These are phyloP conservation scores for Chlamydomonas reinhardtii DNA, from an alignment of 163 green algal genomes.

Conservation along the genomic window DNA sequence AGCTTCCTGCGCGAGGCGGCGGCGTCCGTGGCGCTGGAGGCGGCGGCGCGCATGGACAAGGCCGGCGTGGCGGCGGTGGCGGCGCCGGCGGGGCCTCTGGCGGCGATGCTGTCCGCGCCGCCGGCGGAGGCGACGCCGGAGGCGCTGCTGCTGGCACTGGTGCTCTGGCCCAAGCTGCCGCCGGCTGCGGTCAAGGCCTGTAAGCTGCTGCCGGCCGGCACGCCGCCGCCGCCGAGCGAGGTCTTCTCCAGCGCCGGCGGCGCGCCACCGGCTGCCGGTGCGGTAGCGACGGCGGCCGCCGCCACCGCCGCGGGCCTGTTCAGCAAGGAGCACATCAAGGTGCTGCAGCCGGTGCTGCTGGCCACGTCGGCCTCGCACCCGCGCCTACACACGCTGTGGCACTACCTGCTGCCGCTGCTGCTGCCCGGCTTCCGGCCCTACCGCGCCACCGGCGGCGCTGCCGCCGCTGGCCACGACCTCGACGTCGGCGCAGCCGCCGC, in stretches of 20 bases:
- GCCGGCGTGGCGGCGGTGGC: constrained; percentile 11
- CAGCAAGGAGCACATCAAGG: constrained; percentile 57
- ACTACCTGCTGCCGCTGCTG: constrained; percentile 79
- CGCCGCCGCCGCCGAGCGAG: constrained; percentile 45
- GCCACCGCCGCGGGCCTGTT: constrained; percentile 69
- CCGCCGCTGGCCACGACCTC: neutral
- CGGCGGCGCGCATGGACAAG: constrained; percentile 11
- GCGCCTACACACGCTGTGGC: constrained; percentile 82
- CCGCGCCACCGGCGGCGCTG: neutral
- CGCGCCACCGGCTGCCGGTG: neutral
- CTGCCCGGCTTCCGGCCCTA: constrained; percentile 75
- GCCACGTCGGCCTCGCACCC: constrained; percentile 67
- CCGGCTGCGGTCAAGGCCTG: constrained; percentile 46
- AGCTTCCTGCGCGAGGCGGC: constrained; percentile 78
- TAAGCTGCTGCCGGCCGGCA: constrained; percentile 67
- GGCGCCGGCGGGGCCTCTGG: constrained; percentile 1
- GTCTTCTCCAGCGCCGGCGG: constrained; percentile 47
- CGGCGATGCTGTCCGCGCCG: constrained; percentile 5
- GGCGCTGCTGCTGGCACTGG: constrained; percentile 77
- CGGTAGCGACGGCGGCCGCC: constrained; percentile 11
- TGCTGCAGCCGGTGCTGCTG: constrained; percentile 64
- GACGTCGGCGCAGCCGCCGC: neutral
- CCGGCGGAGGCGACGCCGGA: constrained; percentile 56
- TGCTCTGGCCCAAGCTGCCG: constrained; percentile 76
- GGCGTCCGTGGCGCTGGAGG: constrained; percentile 60